Base-by-base conservation (phyloP, 768 basidiomycete genomes). In the Paxillus involutus region DNA sequence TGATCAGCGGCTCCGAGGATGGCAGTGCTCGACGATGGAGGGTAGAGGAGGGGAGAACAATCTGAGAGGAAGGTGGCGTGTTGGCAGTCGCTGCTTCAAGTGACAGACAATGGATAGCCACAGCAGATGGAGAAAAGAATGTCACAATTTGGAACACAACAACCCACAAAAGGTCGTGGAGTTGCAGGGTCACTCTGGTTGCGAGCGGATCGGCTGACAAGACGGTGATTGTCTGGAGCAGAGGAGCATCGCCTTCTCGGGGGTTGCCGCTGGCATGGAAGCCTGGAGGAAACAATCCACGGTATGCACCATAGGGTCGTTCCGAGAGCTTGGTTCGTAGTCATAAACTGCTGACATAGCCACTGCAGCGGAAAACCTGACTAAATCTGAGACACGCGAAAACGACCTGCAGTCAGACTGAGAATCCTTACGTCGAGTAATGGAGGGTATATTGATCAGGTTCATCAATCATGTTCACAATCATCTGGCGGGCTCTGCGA, bases 351-450 rank as follows among this genome's bases (percentile, higher is more conserved):
- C 32, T 13, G 44, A 49, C 41, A 64, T 51, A 2, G 60, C 57
- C 44, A 76, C 69, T 59, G 68, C 53, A 59, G 61, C 64, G 11
- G 73, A 59, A 35, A 66, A 59, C 37, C 75, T 73, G 24, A 13
- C 26, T 1, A 19, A n/a, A 13, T 3, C 10, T 47, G 11, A 55
- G 47, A 0, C 5, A 13, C 12, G 2, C 5, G 11, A 35, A 35
- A 11, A 35, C 33, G 33, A 35, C 12, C 33, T 35, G 33, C 12
- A 13, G n/a, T n/a, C n/a, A n/a, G n/a, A n/a, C n/a, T 35, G 2
- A 11, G 33, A 11, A 24, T 24, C 24, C 53, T 49, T 43, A 54
- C 53, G 47, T 44, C 7, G 47, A 44, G 35, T 24, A 59, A 43
- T 59, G 49, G 35, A 26, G 42, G 6, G 47, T 3, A 26, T 52